Evolutionary conservation across 2,329 filamentous ascomycete genomes (phyloP).

Genomic region (Balansia obtecta): DNA sequence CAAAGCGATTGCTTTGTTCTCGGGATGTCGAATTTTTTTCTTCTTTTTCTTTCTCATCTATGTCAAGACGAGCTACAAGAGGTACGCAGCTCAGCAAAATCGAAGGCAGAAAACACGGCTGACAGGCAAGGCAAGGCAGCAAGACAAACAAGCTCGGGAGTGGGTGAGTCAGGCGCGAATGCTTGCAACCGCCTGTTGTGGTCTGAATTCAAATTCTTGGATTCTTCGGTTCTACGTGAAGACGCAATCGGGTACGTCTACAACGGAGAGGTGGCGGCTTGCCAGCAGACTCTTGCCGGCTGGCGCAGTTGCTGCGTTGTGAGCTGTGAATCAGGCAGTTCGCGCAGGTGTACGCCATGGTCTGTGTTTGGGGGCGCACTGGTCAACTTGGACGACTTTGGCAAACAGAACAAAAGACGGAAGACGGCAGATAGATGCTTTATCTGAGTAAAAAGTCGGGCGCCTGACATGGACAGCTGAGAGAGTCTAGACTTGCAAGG

Average conservation of each 20-base stretch:
- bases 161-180: not conserved
- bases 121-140: not conserved
- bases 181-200: not conserved
- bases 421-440: not conserved
- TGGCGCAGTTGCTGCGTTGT: constrained; percentile 1
- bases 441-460: not conserved
- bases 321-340: constrained; percentile 4
- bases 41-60: too few relatives aligned
- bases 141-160: not conserved
- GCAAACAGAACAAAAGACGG: constrained; percentile 4
- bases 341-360: constrained; percentile 4
- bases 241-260: not conserved
- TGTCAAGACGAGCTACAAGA: not conserved
- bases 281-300: constrained; percentile 4
- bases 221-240: not conserved
- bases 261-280: not conserved
- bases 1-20: not conserved
- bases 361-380: constrained; percentile 3
- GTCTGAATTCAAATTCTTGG: too few relatives aligned
- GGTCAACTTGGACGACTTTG: not conserved
- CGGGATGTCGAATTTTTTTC: too few relatives aligned
- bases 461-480: not conserved
- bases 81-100: not conserved
- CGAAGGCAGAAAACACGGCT: not conserved
- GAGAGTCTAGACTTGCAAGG: not conserved